A percentile compares a stretch with the other conserved stretches of the same genome.
phyloP scores from a whole-genome alignment of 2,329 filamentous ascomycete species.

The Cytospora piceicola region DNA sequence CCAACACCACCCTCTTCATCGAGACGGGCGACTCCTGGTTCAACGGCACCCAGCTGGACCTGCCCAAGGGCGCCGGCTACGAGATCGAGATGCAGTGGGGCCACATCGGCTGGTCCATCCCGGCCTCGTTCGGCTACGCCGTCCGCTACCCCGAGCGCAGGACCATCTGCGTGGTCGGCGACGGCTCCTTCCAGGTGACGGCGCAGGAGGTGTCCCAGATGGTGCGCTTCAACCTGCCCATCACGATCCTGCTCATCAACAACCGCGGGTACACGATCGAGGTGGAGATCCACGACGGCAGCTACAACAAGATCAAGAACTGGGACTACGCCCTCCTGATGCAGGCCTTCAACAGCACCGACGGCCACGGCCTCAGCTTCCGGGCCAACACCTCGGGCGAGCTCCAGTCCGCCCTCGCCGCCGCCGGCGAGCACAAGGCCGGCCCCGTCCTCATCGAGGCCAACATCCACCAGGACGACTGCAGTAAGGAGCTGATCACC shows the following conservation, averaged over 20 bases:
- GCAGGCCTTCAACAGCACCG: constrained; percentile 35
- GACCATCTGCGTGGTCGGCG: constrained; percentile 41
- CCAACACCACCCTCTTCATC: constrained; percentile 35
- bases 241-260: constrained; percentile 42
- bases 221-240: constrained; percentile 39
- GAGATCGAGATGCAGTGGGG: constrained; percentile 41
- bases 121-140: constrained; percentile 36
- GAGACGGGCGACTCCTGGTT: constrained; percentile 39
- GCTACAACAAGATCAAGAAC: constrained; percentile 41
- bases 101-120: constrained; percentile 38
- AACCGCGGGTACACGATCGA: constrained; percentile 47
- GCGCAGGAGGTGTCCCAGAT: constrained; percentile 44
- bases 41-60: constrained; percentile 36
- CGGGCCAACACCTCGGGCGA: constrained; percentile 35
- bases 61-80: constrained; percentile 36
- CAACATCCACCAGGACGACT: constrained; percentile 37
- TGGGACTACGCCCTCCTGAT: constrained; percentile 38
- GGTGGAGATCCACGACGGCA: constrained; percentile 43
- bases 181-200: constrained; percentile 44
- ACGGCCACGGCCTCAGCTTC: constrained; percentile 35
- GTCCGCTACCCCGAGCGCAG: constrained; percentile 33
- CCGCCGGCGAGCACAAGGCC: constrained; percentile 31
- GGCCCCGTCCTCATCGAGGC: constrained; percentile 37
- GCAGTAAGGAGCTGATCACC: constrained; percentile 36
- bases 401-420: constrained; percentile 32